Evolutionary conservation across 352 stramenopile genomes (phyloP), one percentile per base, ranked within the genome.

Genomic region (Phytophthora hybrid): DNA sequence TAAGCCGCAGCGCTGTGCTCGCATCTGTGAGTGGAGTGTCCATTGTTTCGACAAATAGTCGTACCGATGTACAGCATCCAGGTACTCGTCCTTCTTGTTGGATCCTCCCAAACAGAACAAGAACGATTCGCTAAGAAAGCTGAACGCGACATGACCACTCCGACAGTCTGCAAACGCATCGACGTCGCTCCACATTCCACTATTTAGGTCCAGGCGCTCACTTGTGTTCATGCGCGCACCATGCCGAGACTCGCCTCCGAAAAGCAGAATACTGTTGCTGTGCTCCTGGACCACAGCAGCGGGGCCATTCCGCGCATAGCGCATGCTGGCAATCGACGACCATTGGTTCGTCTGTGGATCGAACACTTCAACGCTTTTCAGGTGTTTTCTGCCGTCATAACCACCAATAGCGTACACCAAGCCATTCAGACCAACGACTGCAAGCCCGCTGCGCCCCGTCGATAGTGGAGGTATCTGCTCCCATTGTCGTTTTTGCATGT

Each of bases 11-110:
- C 86, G 84, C 52, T 91, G 86, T 5, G 77, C 73, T 41, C 78
- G 69, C 84, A 93, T 91, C 19, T 76, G 80, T 14, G 85, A 91
- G 51, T 93, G 81, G 10, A 80, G 59, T 23, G 74, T 84, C 87
- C 87, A 94, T 37, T 84, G 66, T 55, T 88, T 82, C 2, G 83
- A 92, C 3, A 94, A 69, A 21, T 81, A 70, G 52, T 94, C 87
- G 51, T 85, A 94, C 5, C 85, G 81, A 39, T 91, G 84, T 11
- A 94, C 87, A 9, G 81, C 77, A 56, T 91, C 82, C 55, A 93
- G 51, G 54, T 93, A 91, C 66, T 91, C 85, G 65, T 94, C 87
- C 49, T 91, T 91, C 62, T 91, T 89, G 70, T 91, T 92, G 31
- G 87, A 92, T n/a, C 87, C 87, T 2, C 87, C 87, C 7, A 93